These are phyloP conservation scores for Phytophthora fragariae DNA, from an alignment of 352 stramenopile species.

Conservation along the genomic window DNA sequence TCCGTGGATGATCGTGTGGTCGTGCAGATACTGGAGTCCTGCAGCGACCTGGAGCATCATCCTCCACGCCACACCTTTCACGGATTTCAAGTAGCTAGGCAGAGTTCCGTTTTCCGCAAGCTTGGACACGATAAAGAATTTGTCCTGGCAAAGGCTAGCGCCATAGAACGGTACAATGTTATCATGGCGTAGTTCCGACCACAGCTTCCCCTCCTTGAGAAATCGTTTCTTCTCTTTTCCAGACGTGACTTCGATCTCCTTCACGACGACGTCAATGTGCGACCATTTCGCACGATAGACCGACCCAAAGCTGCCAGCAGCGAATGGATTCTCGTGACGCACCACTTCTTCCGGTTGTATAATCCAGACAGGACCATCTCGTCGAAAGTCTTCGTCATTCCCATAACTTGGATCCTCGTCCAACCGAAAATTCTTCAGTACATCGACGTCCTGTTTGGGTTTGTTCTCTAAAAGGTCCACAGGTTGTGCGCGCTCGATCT, in stretches of 20 bases:
- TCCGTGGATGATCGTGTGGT: conserved; percentile 35
- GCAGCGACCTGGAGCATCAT: conserved; percentile 25
- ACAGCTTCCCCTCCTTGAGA: neutral
- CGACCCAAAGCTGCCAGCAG: neutral
- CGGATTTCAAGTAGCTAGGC: conserved; percentile 5
- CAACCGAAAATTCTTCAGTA: neutral
- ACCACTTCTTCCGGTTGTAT: neutral
- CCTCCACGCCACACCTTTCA: conserved; percentile 19
- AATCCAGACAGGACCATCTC: neutral
- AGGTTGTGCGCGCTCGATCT: neutral
- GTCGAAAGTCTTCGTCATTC: neutral
- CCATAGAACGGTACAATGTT: neutral
- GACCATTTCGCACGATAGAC: neutral
- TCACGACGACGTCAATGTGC: neutral
- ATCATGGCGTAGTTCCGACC: neutral
- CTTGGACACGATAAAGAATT: neutral
- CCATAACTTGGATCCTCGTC: neutral
- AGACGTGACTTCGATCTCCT: neutral
- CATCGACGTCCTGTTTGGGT: neutral
- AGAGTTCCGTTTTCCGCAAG: neutral
- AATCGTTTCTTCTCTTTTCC: neutral
- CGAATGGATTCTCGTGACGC: neutral
- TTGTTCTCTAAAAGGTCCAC: neutral
- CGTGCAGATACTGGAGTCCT: conserved; percentile 29
- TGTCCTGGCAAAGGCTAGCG: neutral